phyloP scores from a whole-genome alignment of 495 filamentous ascomycete species.

The Polyplosphaeria fusca region DNA sequence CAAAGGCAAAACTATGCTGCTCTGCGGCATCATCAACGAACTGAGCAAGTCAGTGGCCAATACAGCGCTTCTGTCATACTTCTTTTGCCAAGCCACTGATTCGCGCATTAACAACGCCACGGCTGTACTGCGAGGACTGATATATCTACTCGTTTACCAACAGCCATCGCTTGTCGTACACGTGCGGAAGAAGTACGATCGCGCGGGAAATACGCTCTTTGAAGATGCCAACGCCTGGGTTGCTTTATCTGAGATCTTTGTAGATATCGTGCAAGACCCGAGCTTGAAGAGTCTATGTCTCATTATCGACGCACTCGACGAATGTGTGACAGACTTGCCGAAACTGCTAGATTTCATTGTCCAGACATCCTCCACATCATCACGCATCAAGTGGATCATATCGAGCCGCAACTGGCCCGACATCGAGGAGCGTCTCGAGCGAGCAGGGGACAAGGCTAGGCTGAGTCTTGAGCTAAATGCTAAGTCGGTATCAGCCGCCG shows the following conservation, averaged over 20 bases:
- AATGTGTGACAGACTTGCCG: conserved; percentile 35
- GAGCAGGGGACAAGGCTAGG: too few relatives aligned
- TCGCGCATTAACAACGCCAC: conserved; percentile 45
- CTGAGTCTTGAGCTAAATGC: conserved; percentile 40
- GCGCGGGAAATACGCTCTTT: too few relatives aligned
- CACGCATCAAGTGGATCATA: conserved; percentile 43
- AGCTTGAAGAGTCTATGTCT: not conserved
- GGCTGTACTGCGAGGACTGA: conserved; percentile 43
- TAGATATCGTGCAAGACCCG: too few relatives aligned
- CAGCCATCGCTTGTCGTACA: conserved; percentile 41
- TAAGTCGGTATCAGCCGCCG: conserved; percentile 29
- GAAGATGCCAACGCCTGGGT: too few relatives aligned
- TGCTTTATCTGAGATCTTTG: too few relatives aligned
- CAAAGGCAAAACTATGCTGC: too few relatives aligned
- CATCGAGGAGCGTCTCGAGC: too few relatives aligned
- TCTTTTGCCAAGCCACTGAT: too few relatives aligned
- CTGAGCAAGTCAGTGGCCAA: conserved; percentile 4
- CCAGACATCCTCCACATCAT: conserved; percentile 9
- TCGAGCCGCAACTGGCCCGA: conserved; percentile 42
- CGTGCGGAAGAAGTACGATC: too few relatives aligned
- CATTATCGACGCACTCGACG: conserved; percentile 35
- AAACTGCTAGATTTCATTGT: too few relatives aligned
- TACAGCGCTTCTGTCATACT: conserved; percentile 1
- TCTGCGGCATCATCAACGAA: too few relatives aligned
- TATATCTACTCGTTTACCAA: conserved; percentile 42